A percentile compares a stretch with the other conserved stretches of the same genome.
These are phyloP conservation scores for Boletus subcaerulescens DNA, from an alignment of 768 basidiomycete genomes.

Conservation along the genomic window DNA sequence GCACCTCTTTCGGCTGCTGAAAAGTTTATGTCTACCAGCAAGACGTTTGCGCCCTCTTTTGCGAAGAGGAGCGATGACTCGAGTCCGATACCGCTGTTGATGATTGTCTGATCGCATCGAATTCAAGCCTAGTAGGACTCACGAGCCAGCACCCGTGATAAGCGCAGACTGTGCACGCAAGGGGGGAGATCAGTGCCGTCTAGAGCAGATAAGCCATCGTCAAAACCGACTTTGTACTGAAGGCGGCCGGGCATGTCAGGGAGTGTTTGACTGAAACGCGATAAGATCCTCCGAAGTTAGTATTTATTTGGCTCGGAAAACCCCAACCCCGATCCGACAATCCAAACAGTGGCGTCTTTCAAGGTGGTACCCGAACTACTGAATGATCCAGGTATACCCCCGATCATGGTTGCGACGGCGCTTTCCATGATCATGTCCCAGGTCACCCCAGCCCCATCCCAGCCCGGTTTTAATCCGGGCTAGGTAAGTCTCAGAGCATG, in stretches of 20 bases:
- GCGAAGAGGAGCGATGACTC: constrained; percentile 96
- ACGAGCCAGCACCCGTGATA: constrained; percentile 90
- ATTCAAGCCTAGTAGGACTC: constrained; percentile 30
- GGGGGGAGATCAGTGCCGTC: constrained; percentile 12
- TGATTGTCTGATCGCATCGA: constrained; percentile 9
- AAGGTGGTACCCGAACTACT: too few relatives aligned
- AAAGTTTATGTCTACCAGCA: constrained; percentile 86
- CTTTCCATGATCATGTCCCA: not conserved
- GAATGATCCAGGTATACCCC: too few relatives aligned
- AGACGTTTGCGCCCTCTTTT: constrained; percentile 86
- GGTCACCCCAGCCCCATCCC: not conserved
- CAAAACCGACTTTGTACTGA: constrained; percentile 52
- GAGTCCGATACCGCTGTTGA: constrained; percentile 85
- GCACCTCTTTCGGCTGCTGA: constrained; percentile 67
- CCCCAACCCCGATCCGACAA: too few relatives aligned
- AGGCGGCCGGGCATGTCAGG: constrained; percentile 61
- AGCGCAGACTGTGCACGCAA: constrained; percentile 56
- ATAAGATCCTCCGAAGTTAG: not conserved
- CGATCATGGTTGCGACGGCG: not conserved
- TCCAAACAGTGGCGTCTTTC: too few relatives aligned
- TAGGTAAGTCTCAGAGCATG: constrained; percentile 16
- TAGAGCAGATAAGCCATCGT: not conserved
- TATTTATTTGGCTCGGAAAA: constrained; percentile 4
- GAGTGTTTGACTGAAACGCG: not conserved
- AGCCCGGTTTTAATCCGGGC: constrained; percentile 21